Evolutionary conservation across 768 basidiomycete species (phyloP).

Genomic region (Suillus variegatus): DNA sequence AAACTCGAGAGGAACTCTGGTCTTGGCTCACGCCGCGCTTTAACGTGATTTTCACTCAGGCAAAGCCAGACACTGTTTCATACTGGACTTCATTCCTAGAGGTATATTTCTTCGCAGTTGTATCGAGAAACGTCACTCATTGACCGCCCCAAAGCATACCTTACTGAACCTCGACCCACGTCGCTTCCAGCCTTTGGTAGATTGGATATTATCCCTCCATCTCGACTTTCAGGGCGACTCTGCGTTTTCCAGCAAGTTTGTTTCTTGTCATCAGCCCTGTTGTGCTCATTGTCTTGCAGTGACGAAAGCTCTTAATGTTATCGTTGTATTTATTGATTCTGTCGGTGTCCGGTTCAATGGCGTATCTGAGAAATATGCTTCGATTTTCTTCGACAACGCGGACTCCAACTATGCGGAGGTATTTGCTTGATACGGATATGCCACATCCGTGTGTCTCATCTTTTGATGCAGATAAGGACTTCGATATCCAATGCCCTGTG

Average conservation of each 20-base stretch:
- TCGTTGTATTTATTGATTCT: slow-evolving; percentile 66
- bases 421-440: slow-evolving; percentile 12
- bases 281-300: slow-evolving; percentile 44
- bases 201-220: slow-evolving; percentile 76
- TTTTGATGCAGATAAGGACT: slow-evolving; percentile 55
- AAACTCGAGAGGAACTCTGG: slow-evolving; percentile 61
- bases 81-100: slow-evolving; percentile 74
- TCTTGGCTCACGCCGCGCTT: slow-evolving; percentile 66
- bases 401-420: slow-evolving; percentile 88
- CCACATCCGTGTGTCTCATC: background rate
- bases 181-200: slow-evolving; percentile 66
- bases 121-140: slow-evolving; percentile 8
- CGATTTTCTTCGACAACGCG: slow-evolving; percentile 72
- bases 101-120: slow-evolving; percentile 9
- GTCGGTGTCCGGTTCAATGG: slow-evolving; percentile 68
- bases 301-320: slow-evolving; percentile 70
- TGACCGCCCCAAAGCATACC: slow-evolving; percentile 39
- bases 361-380: slow-evolving; percentile 66
- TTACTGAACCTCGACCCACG: slow-evolving; percentile 79
- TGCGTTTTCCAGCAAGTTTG: slow-evolving; percentile 75
- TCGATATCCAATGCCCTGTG: slow-evolving; percentile 69
- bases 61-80: slow-evolving; percentile 81
- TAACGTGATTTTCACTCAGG: slow-evolving; percentile 64
- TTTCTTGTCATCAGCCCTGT: background rate
- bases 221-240: slow-evolving; percentile 85